A percentile compares a stretch with the other conserved stretches of the same genome.
phyloP scores from a whole-genome alignment of 2,329 filamentous ascomycete species.

The Neofusicoccum umdonicola region DNA sequence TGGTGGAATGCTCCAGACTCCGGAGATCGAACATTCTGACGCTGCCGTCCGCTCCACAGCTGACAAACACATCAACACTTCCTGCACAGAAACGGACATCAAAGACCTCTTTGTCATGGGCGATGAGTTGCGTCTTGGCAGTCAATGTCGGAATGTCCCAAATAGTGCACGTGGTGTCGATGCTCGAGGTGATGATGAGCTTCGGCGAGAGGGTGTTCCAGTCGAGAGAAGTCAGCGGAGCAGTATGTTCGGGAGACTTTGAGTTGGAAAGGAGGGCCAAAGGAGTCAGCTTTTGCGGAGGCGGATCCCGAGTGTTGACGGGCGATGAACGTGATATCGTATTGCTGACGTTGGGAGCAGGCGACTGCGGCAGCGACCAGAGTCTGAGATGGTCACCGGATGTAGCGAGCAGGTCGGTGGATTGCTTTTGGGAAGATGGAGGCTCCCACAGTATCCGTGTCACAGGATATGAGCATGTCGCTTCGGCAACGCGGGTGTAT shows the following conservation, averaged over 20 bases:
- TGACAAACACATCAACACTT: conserved; percentile 97
- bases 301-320: conserved; percentile 58
- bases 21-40: conserved; percentile 98
- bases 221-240: conserved; percentile 90
- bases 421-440: conserved; percentile 89
- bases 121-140: conserved; percentile 96
- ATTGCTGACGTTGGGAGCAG: conserved; percentile 59
- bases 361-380: conserved; percentile 75
- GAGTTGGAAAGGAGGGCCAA: conserved; percentile 93
- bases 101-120: conserved; percentile 98
- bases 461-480: conserved; percentile 95
- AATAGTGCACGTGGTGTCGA: conserved; percentile 98
- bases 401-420: conserved; percentile 89
- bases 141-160: conserved; percentile 99
- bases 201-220: conserved; percentile 98
- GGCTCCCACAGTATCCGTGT: conserved; percentile 95
- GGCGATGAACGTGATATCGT: conserved; percentile 67
- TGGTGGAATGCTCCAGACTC: conserved; percentile 95
- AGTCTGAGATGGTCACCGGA: conserved; percentile 91
- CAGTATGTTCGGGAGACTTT: conserved; percentile 97
- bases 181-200: conserved; percentile 92
- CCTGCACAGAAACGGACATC: conserved; percentile 98
- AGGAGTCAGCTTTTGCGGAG: conserved; percentile 80
- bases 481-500: conserved; percentile 91
- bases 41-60: conserved; percentile 94